These are phyloP conservation scores for Penicillium verrucosum DNA, from an alignment of 2,329 filamentous ascomycete genomes.

Conservation along the genomic window DNA sequence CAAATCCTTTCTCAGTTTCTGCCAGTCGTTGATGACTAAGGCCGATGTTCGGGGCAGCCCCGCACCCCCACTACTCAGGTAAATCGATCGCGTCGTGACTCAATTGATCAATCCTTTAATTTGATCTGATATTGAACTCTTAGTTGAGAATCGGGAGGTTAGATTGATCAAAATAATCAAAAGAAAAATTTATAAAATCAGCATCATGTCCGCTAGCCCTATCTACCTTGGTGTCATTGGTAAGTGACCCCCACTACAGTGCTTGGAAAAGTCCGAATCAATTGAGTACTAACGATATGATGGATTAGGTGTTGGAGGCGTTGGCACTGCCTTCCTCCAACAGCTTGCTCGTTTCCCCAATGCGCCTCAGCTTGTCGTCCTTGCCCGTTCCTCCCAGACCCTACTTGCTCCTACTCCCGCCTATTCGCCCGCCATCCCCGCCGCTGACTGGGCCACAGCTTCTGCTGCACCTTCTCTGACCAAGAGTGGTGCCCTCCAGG, in stretches of 20 bases:
- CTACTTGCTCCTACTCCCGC: conserved; percentile 68
- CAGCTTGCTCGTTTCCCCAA: conserved; percentile 72
- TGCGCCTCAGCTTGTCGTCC: conserved; percentile 73
- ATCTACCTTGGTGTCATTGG: conserved; percentile 46
- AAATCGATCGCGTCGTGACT: conserved; percentile 9
- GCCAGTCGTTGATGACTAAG: neutral
- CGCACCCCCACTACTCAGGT: conserved; percentile 7
- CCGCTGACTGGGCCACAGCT: conserved; percentile 55
- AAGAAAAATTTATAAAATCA: conserved; percentile 2
- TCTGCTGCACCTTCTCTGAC: conserved; percentile 60
- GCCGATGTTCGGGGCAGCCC: conserved; percentile 10
- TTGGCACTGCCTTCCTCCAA: conserved; percentile 83
- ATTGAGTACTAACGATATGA: conserved; percentile 4
- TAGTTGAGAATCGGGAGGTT: conserved; percentile 13
- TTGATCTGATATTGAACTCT: neutral
- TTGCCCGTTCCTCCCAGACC: conserved; percentile 80
- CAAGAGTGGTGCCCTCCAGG: conserved; percentile 50
- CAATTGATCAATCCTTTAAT: conserved; percentile 1
- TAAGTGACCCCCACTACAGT: conserved; percentile 21
- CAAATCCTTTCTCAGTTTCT: neutral
- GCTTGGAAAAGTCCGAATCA: neutral
- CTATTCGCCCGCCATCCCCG: conserved; percentile 61
- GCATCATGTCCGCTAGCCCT: conserved; percentile 30
- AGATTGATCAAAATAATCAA: neutral
- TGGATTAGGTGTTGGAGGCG: conserved; percentile 75